These are phyloP conservation scores for Omphalotus guepiniiformis DNA, from an alignment of 768 basidiomycete species.

Conservation along the genomic window DNA sequence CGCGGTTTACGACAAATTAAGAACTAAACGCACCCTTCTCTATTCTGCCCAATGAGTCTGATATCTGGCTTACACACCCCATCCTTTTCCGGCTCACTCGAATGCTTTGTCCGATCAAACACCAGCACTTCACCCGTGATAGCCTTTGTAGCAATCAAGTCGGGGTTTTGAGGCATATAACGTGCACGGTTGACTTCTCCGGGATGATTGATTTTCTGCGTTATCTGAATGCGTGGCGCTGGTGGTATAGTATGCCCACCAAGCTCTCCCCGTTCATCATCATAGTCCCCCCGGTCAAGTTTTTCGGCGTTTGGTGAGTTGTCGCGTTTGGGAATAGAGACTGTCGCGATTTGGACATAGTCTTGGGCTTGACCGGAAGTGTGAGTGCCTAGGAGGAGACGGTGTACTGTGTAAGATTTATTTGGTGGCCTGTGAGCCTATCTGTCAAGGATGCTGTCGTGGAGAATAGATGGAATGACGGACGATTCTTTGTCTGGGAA, in stretches of 20 bases:
- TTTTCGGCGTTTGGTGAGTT: conserved; percentile 67
- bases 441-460: neutral
- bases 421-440: conserved; percentile 64
- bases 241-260: conserved; percentile 87
- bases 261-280: conserved; percentile 90
- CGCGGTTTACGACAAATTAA: conserved; percentile 1
- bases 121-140: conserved; percentile 86
- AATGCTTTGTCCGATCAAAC: conserved; percentile 98
- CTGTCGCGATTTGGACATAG: conserved; percentile 92
- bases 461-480: conserved; percentile 24
- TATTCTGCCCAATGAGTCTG: conserved; percentile 80
- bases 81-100: conserved; percentile 84
- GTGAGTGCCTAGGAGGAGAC: conserved; percentile 94
- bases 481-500: conserved; percentile 95
- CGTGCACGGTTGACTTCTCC: conserved; percentile 97
- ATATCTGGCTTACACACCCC: conserved; percentile 90
- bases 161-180: conserved; percentile 99
- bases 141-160: conserved; percentile 94
- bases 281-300: conserved; percentile 76
- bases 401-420: conserved; percentile 93
- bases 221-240: conserved; percentile 84
- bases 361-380: conserved; percentile 94
- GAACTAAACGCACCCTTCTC: conserved; percentile 73
- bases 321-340: conserved; percentile 86
- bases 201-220: conserved; percentile 91